Percentiles rank a stretch among this genome's conserved stretches.
These are phyloP conservation scores for Cyclocybe aegerita DNA, from an alignment of 768 basidiomycete species.

Conservation along the genomic window DNA sequence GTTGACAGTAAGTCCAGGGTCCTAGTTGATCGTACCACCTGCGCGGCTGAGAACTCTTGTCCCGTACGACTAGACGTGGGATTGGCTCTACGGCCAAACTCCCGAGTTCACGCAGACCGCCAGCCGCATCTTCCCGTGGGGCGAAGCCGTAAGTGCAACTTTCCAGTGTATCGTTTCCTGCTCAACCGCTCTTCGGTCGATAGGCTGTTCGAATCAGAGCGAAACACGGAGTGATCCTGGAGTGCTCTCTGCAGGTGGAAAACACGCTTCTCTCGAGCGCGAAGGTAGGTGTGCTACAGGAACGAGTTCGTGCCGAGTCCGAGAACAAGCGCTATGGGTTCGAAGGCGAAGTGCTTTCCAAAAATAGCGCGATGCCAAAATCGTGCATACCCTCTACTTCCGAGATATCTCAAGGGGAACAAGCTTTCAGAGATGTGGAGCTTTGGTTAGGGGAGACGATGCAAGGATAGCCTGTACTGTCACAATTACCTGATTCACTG, in stretches of 20 bases:
- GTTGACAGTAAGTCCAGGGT: conserved; percentile 53
- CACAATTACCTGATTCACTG: no score
- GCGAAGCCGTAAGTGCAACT: conserved; percentile 38
- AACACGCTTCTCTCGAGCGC: conserved; percentile 16
- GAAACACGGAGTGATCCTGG: conserved; percentile 65
- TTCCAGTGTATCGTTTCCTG: conserved; percentile 1
- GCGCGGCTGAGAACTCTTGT: not conserved
- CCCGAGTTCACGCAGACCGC: conserved; percentile 83
- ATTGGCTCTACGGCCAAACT: conserved; percentile 91
- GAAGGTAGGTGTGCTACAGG: conserved; percentile 8
- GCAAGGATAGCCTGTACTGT: no score
- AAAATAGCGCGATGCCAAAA: no score
- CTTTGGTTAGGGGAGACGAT: not conserved
- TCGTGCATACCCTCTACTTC: not conserved
- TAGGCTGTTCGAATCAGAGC: conserved; percentile 53
- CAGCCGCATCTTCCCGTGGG: conserved; percentile 48
- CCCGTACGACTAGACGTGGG: conserved; percentile 66
- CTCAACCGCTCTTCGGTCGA: not conserved
- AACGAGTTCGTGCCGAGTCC: conserved; percentile 11
- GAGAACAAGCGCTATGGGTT: conserved; percentile 37
- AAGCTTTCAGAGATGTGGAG: not conserved
- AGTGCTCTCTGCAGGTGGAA: conserved; percentile 35
- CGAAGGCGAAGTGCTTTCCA: conserved; percentile 10
- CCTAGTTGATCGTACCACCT: not conserved
- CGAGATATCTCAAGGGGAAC: not conserved